A percentile compares a stretch with the other conserved stretches of the same genome.
phyloP scores from a whole-genome alignment of 805 yeast genomes.

The Zygoascus flipseniorum region DNA sequence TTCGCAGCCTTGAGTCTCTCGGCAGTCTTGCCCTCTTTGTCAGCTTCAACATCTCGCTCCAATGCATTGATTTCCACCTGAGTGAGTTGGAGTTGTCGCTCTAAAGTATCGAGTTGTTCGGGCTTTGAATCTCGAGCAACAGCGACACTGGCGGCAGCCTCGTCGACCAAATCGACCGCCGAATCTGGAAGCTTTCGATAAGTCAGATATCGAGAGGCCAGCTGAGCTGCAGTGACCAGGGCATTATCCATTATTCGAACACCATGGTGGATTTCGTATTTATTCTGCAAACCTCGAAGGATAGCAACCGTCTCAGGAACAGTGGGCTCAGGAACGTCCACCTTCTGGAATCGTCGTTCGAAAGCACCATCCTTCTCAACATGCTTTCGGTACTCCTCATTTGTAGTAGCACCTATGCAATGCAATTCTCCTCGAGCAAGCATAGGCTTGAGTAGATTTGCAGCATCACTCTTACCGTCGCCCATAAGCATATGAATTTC shows the following conservation, averaged over 20 bases:
- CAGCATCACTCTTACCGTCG: constrained; percentile 96
- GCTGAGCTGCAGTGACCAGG: constrained; percentile 84
- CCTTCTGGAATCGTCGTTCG: constrained; percentile 96
- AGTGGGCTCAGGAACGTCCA: constrained; percentile 92
- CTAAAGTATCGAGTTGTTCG: constrained; percentile 88
- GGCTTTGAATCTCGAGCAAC: constrained; percentile 98
- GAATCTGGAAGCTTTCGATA: constrained; percentile 95
- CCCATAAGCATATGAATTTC: constrained; percentile 99
- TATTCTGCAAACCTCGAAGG: constrained; percentile 89
- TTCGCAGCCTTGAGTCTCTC: constrained; percentile 78
- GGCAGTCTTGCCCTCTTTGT: constrained; percentile 59
- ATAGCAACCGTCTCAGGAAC: constrained; percentile 91
- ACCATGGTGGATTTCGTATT: constrained; percentile 95
- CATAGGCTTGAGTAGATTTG: constrained; percentile 93
- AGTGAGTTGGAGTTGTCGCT: constrained; percentile 81
- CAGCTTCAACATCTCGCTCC: constrained; percentile 90
- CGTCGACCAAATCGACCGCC: constrained; percentile 93
- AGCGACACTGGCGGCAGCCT: constrained; percentile 93
- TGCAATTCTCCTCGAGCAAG: constrained; percentile 93
- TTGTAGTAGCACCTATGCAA: constrained; percentile 97
- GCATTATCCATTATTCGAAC: constrained; percentile 94
- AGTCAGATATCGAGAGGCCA: constrained; percentile 89
- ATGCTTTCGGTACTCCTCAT: constrained; percentile 85
- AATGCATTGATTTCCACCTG: constrained; percentile 96
- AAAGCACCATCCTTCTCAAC: constrained; percentile 97